These are phyloP conservation scores for Persicaria tinctoria DNA, from an alignment of 148 eudicot genomes.

Conservation along the genomic window DNA sequence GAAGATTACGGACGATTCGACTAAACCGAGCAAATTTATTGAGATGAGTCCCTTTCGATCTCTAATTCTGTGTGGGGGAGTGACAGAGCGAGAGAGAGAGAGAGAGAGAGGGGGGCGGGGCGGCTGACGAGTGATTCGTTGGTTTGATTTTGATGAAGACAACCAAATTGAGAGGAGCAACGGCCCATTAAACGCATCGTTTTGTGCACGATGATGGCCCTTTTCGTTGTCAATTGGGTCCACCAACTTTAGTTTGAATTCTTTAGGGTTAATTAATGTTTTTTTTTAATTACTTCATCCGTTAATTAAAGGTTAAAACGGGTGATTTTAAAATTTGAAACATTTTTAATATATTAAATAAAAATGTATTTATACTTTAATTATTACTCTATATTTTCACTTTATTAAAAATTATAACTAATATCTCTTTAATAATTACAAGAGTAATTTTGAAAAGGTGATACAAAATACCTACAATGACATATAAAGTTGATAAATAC, in stretches of 20 bases:
- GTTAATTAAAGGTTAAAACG: too few relatives aligned
- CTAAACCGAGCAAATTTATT: neutral
- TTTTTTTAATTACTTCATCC: neutral
- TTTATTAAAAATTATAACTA: too few relatives aligned
- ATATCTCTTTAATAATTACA: too few relatives aligned
- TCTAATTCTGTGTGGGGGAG: neutral
- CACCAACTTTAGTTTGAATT: slow-evolving; percentile 7
- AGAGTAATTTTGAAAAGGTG: too few relatives aligned
- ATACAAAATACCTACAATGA: too few relatives aligned
- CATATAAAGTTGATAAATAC: too few relatives aligned
- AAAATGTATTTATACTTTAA: too few relatives aligned
- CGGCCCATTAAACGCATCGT: neutral
- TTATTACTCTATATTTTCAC: too few relatives aligned
- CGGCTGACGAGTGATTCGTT: slow-evolving; percentile 10
- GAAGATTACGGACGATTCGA: neutral
- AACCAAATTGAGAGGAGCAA: neutral
- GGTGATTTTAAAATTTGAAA: too few relatives aligned
- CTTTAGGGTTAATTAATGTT: neutral
- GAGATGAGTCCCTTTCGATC: neutral
- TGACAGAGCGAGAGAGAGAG: neutral
- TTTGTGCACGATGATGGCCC: neutral
- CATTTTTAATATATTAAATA: too few relatives aligned
- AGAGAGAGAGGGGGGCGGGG: neutral
- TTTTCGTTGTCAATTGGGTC: neutral
- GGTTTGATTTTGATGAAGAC: slow-evolving; percentile 1